phyloP scores from a whole-genome alignment of 495 filamentous ascomycete genomes.

The Penicillium pancosmium region DNA sequence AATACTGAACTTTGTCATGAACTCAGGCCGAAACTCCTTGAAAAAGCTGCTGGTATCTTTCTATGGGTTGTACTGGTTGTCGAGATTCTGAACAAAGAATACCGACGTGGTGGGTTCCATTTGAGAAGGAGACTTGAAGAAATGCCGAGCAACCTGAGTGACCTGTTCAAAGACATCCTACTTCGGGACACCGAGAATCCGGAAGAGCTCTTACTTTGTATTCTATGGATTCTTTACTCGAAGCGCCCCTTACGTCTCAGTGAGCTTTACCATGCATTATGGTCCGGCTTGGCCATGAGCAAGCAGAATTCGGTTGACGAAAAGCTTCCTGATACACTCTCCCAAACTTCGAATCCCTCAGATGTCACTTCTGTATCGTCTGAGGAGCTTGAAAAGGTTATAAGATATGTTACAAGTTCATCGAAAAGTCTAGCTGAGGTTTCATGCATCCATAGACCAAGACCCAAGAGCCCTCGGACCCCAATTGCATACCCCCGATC shows the following conservation, averaged over 20 bases:
- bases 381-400: constrained; percentile 7
- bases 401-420: constrained; percentile 34
- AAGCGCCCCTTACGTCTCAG: constrained; percentile 28
- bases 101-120: constrained; percentile 24
- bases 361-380: background rate
- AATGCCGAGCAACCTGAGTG: constrained; percentile 36
- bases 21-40: constrained; percentile 31
- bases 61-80: constrained; percentile 53
- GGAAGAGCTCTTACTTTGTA: constrained; percentile 32
- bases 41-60: constrained; percentile 48
- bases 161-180: constrained; percentile 46
- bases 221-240: constrained; percentile 44
- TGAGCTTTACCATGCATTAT: constrained; percentile 39
- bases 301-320: constrained; percentile 14
- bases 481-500: too few species aligned
- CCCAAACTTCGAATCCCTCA: background rate
- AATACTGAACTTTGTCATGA: constrained; percentile 14
- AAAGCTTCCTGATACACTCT: constrained; percentile 1
- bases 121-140: constrained; percentile 32
- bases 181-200: constrained; percentile 28
- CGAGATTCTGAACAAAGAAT: constrained; percentile 46
- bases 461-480: too few species aligned
- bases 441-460: too few species aligned
- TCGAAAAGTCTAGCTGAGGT: constrained; percentile 50
- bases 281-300: constrained; percentile 19